Evolutionary conservation across 768 basidiomycete species (phyloP).

Genomic region (Gloeopeniophorella convolvens): DNA sequence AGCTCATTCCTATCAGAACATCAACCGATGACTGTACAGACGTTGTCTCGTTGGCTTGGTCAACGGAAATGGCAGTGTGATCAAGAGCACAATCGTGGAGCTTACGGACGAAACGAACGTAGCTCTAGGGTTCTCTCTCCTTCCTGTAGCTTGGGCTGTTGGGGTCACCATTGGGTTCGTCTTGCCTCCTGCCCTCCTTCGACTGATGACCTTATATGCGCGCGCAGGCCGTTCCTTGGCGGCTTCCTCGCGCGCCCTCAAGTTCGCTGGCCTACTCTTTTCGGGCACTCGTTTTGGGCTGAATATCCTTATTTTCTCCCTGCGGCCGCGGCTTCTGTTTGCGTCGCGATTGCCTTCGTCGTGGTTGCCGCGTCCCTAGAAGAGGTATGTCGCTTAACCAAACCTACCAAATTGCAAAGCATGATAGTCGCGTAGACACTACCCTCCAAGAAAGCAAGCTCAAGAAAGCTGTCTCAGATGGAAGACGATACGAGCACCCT

Average conservation of each 20-base stretch:
- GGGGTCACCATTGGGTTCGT: background rate
- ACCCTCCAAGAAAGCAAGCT: too few relatives aligned
- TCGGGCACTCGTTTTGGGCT: conserved; percentile 20
- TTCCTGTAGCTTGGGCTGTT: conserved; percentile 25
- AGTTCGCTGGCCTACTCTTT: conserved; percentile 18
- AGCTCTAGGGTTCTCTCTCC: conserved; percentile 32
- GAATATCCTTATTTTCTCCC: conserved; percentile 24
- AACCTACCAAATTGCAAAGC: too few relatives aligned
- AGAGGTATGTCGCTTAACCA: background rate
- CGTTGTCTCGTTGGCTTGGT: background rate
- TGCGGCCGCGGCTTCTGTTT: background rate
- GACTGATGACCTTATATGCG: background rate
- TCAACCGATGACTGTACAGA: background rate
- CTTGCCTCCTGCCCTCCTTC: background rate
- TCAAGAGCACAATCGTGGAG: conserved; percentile 65
- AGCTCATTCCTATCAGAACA: background rate
- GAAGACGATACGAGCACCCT: too few relatives aligned
- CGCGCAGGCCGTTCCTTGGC: conserved; percentile 13
- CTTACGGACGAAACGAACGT: conserved; percentile 56
- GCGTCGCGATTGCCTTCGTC: background rate
- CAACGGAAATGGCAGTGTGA: conserved; percentile 36
- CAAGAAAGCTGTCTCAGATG: too few relatives aligned
- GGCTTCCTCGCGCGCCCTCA: conserved; percentile 21
- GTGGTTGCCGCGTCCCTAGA: background rate
- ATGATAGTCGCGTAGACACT: too few relatives aligned